Percentiles rank a stretch among this genome's conserved stretches.
Conservation (phyloP, 2,329 filamentous ascomycete species). For the Diaporthe sp. region DNA sequence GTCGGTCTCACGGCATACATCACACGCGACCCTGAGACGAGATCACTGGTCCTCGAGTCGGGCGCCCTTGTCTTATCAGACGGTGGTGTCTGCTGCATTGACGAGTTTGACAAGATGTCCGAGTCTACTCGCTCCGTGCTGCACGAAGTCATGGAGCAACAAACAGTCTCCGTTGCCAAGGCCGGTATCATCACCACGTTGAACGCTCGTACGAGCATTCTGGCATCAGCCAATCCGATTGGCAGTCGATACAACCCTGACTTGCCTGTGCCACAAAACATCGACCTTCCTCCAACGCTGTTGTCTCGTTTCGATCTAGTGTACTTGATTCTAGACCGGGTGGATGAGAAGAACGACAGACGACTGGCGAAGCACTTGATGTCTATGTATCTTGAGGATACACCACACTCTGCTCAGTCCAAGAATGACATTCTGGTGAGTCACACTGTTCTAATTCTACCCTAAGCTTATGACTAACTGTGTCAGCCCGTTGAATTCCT, state of each 20-base stretch:
- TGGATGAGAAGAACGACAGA: conserved; percentile 90
- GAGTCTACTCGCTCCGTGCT: conserved; percentile 82
- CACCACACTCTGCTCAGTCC: conserved; percentile 82
- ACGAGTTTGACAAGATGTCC: conserved; percentile 90
- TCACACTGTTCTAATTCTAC: conserved; percentile 34
- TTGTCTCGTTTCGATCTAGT: conserved; percentile 97
- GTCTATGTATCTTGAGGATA: conserved; percentile 96
- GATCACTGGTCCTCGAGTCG: conserved; percentile 83
- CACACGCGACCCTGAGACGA: conserved; percentile 82
- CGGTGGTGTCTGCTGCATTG: conserved; percentile 85
- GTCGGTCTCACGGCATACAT: conserved; percentile 86
- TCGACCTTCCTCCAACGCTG: conserved; percentile 93
- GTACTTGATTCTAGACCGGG: conserved; percentile 93
- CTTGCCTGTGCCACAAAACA: conserved; percentile 95
- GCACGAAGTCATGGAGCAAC: conserved; percentile 90
- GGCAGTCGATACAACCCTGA: conserved; percentile 98
- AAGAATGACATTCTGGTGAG: conserved; percentile 83
- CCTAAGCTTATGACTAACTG: conserved; percentile 16
- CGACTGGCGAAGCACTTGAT: conserved; percentile 91
- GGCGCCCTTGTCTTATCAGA: conserved; percentile 83
- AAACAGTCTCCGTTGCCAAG: conserved; percentile 87
- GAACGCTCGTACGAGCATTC: conserved; percentile 93
- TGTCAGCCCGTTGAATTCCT: conserved; percentile 89
- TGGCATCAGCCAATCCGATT: conserved; percentile 97
- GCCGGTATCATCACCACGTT: conserved; percentile 97